Percentiles rank a stretch among this genome's conserved stretches.
phyloP scores from a whole-genome alignment of 495 filamentous ascomycete species.

The Thermothielavioides terrestris region DNA sequence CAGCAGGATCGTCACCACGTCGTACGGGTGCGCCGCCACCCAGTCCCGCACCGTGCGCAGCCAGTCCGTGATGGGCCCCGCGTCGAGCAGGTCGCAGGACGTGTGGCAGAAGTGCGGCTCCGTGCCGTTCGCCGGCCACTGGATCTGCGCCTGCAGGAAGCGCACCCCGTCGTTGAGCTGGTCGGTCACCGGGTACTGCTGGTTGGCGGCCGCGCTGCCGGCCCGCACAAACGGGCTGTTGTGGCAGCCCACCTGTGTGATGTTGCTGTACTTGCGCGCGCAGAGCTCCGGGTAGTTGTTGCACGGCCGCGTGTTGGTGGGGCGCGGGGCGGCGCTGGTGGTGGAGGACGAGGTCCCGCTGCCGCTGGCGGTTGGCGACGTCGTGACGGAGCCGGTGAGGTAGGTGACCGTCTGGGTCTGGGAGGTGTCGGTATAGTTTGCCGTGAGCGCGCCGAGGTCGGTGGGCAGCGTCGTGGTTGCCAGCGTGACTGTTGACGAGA shows the following conservation, averaged over 20 bases:
- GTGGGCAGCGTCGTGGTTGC: constrained; percentile 19
- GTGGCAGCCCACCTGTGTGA: constrained; percentile 77
- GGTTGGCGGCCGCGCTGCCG: constrained; percentile 71
- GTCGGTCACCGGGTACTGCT: constrained; percentile 54
- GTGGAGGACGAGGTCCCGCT: constrained; percentile 27
- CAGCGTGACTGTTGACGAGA: constrained; percentile 28
- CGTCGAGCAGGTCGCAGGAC: constrained; percentile 68
- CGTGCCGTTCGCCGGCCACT: constrained; percentile 34
- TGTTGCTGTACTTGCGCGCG: constrained; percentile 71
- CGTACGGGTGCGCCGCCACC: constrained; percentile 71
- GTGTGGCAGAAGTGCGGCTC: constrained; percentile 65
- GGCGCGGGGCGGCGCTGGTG: constrained; percentile 33
- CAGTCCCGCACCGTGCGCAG: constrained; percentile 60
- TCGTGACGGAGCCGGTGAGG: constrained; percentile 32
- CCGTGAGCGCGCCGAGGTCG: constrained; percentile 15
- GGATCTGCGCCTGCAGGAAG: constrained; percentile 80
- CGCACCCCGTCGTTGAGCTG: constrained; percentile 86
- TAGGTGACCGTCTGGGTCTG: constrained; percentile 29
- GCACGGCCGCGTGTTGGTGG: constrained; percentile 67
- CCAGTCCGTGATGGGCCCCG: constrained; percentile 67
- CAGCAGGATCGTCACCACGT: constrained; percentile 84
- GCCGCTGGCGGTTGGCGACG: constrained; percentile 21
- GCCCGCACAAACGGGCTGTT: constrained; percentile 74
- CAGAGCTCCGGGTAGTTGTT: constrained; percentile 86
- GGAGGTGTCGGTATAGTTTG: constrained; percentile 40